Base-by-base conservation (phyloP, 2,329 filamentous ascomycete genomes). In the Xylariaceae sp. region DNA sequence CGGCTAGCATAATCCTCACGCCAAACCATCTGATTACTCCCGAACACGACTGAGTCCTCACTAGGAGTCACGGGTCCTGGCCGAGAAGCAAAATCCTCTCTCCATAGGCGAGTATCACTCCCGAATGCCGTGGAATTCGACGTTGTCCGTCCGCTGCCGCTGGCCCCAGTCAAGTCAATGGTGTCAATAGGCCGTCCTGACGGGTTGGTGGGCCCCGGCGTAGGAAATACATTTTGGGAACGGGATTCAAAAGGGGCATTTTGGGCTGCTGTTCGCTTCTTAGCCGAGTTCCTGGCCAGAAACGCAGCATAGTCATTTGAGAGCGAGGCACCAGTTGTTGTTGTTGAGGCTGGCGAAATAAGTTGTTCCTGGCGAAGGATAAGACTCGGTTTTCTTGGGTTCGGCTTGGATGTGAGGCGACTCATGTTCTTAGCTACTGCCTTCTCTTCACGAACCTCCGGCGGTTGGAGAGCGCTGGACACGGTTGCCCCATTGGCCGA, bases 331-430 rank as follows among this genome's bases (percentile, higher is more conserved):
- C 59, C 59, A 9, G 64, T 66, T 1, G 69, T 62, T 4, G 63
- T 67, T 1, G 70, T 71, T 26, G 72, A 71, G 18, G 66, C 61
- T 2, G 77, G 76, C 0, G 74, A 76, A 9, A 72, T 70, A 40
- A 75, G 68, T 47, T 73, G 74, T 45, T 74, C 68, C 56, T 71
- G 70, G 42, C 69, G 74, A 8, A 74, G 68, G 19, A 76, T 56
- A 22, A 80, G 71, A 26, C 71, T 72, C 5, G 74, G 74, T 53
- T 73, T 76, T 58, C 72, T 79, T 5, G 72, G 66, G 57, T 70
- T 74, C n/a, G 71, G 68, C 42, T 68, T 73, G 6, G 74, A 72
- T 13, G 71, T 71, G 46, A 78, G 63, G 44, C 71, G 71, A 26
- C 74, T 76, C 77, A 80, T 80, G 16, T 55, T 64, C 54, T 51